These are phyloP conservation scores for Fagopyrum esculentum DNA, from an alignment of 148 eudicot genomes.

Conservation along the genomic window DNA sequence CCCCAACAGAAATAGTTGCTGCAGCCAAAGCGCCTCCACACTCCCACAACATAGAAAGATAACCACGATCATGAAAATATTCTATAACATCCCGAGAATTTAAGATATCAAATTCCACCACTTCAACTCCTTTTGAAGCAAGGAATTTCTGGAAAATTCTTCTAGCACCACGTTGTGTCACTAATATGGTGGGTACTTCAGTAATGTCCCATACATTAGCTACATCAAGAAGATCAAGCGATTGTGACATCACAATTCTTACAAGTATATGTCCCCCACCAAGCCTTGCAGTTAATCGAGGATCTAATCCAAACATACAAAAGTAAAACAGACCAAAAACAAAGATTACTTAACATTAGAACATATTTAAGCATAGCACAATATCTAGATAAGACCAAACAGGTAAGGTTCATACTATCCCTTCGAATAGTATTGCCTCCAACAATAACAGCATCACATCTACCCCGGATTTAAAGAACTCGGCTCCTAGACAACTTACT, in stretches of 20 bases:
- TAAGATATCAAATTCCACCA: slow-evolving; percentile 81
- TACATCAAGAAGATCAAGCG: slow-evolving; percentile 83
- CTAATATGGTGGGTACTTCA: slow-evolving; percentile 82
- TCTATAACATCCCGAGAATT: slow-evolving; percentile 82
- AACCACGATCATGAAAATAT: slow-evolving; percentile 86
- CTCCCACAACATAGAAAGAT: slow-evolving; percentile 92
- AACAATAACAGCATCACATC: slow-evolving; percentile 91
- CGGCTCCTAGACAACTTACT: slow-evolving; percentile 67
- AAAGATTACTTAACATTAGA: slow-evolving; percentile 16
- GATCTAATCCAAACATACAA: slow-evolving; percentile 43
- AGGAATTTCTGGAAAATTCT: slow-evolving; percentile 87
- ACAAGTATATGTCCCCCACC: slow-evolving; percentile 83
- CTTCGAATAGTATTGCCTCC: slow-evolving; percentile 96
- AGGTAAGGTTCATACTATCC: slow-evolving; percentile 66
- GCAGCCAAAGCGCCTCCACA: slow-evolving; percentile 96
- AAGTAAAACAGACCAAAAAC: neutral
- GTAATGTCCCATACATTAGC: slow-evolving; percentile 83
- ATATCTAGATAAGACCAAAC: slow-evolving; percentile 17
- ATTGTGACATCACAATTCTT: slow-evolving; percentile 82
- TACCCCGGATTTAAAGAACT: slow-evolving; percentile 87
- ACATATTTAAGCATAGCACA: slow-evolving; percentile 6
- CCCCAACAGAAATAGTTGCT: slow-evolving; percentile 82
- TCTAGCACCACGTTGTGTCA: slow-evolving; percentile 90
- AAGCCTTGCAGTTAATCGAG: slow-evolving; percentile 81
- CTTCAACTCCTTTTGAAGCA: slow-evolving; percentile 97